Evolutionary conservation across 2,329 filamentous ascomycete genomes (phyloP).

Genomic region (Aspergillus viridinutans): DNA sequence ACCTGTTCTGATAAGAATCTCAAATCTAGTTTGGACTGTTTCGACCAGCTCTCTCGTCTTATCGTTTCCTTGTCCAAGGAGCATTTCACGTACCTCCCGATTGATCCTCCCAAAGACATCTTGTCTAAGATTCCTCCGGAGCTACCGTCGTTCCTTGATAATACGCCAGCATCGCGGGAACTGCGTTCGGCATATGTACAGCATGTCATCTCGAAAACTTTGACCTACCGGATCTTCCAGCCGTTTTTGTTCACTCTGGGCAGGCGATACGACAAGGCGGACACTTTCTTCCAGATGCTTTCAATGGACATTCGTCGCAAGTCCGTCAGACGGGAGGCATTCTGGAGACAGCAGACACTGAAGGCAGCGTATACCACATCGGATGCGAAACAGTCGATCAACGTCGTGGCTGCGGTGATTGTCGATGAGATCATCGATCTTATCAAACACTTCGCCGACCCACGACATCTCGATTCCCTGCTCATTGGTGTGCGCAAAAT

Average conservation of each 20-base stretch:
- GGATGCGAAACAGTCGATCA: constrained; percentile 54
- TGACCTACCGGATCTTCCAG: constrained; percentile 54
- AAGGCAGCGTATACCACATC: constrained; percentile 55
- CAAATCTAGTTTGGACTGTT: constrained; percentile 48
- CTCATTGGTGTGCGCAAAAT: constrained; percentile 50
- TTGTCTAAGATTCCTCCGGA: constrained; percentile 49
- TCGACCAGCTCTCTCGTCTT: constrained; percentile 48
- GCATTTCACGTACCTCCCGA: constrained; percentile 50
- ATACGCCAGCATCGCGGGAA: constrained; percentile 49
- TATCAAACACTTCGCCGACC: constrained; percentile 52
- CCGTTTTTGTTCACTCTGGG: constrained; percentile 56
- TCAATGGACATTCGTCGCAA: constrained; percentile 55
- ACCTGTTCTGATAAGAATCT: constrained; percentile 40
- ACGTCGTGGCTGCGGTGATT: constrained; percentile 51
- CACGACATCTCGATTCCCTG: constrained; percentile 48
- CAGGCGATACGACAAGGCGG: constrained; percentile 52
- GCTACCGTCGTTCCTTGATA: constrained; percentile 53
- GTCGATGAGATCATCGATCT: constrained; percentile 55
- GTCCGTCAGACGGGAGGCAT: constrained; percentile 53
- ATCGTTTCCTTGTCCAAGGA: constrained; percentile 50
- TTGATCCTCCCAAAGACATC: constrained; percentile 48
- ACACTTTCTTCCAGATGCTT: constrained; percentile 52
- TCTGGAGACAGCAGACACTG: constrained; percentile 56
- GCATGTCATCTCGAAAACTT: constrained; percentile 53
- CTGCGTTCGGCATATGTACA: constrained; percentile 53